Conservation (phyloP, 2,329 filamentous ascomycete species). For the Mycosphaerella sp. region DNA sequence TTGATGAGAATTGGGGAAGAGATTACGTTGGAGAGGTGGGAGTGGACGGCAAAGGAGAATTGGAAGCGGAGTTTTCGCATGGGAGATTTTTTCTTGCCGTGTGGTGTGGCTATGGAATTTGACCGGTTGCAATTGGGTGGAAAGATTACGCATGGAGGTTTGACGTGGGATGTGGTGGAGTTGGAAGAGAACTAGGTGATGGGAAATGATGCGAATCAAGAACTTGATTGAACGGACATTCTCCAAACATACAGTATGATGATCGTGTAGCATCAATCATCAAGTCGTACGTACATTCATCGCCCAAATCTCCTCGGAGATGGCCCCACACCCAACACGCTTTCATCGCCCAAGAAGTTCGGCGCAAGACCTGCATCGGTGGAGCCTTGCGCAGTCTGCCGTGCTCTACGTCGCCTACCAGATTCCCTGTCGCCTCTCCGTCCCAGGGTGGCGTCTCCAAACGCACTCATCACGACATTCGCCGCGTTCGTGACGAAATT, state of each 20-base stretch:
- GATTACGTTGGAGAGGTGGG: slow-evolving; percentile 52
- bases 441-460: slow-evolving; percentile 30
- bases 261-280: too few species aligned
- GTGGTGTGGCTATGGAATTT: slow-evolving; percentile 32
- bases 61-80: slow-evolving; percentile 38
- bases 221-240: too few species aligned
- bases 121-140: slow-evolving; percentile 30
- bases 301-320: not conserved
- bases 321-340: slow-evolving; percentile 27
- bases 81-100: slow-evolving; percentile 38
- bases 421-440: slow-evolving; percentile 29
- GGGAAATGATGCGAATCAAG: too few species aligned
- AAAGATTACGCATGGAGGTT: slow-evolving; percentile 19
- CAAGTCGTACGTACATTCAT: not conserved
- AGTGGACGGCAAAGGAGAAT: slow-evolving; percentile 32
- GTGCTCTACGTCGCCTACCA: slow-evolving; percentile 24
- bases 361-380: slow-evolving; percentile 26
- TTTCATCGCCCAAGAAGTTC: slow-evolving; percentile 33
- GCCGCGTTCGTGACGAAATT: slow-evolving; percentile 42
- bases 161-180: slow-evolving; percentile 3
- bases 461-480: slow-evolving; percentile 30
- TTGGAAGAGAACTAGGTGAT: not conserved
- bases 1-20: slow-evolving; percentile 43
- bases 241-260: too few species aligned
- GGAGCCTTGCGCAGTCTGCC: slow-evolving; percentile 6